Base-by-base conservation (phyloP, 768 basidiomycete species). In the Leccinum boreale region DNA sequence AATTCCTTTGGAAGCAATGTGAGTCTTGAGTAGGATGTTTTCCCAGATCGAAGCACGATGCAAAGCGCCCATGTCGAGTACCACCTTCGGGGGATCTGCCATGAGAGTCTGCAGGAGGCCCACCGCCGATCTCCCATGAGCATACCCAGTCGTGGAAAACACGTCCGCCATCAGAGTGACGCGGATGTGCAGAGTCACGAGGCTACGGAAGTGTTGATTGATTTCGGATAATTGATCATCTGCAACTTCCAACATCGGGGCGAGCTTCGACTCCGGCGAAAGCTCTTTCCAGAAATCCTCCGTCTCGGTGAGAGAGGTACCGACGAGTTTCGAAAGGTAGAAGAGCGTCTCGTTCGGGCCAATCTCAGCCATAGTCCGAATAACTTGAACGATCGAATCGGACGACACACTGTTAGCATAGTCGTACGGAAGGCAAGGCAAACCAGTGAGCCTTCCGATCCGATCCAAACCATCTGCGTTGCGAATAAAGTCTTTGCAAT, bases 361-460 rank as follows among this genome's bases (percentile, higher is more conserved):
- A 31, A 88, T 87, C 66, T 98, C 95, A 11, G 87, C 86, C 81
- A 98, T 86, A 10, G 91, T 89, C 11, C 92, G 85, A 74, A 96
- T 85, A 50, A 94, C 89, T 68, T 92, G 89, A 14, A 94, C 87
- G 67, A 97, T 81, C 0, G 93, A 89, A 68, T 92, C 90, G 24
- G 93, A 92, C 2, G 90, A 85, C 29, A 89, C 84, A 55, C 90
- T 90, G 63, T 86, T 87, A 17, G 89, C 87, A 67, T 91, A 95
- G 69, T 94, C 90, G 58, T 90, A 91, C 0, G 97, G 94, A 28
- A 95, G 78, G 68, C 90, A 95, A 12, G 94, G 90, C 29, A 95
- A 78, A 19, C 84, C 83, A 31, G 94, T 87, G 44, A 98, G 78
- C 62, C 83, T 81, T 62, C 92, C 86, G 55, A 98, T 76, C 63